A percentile compares a stretch with the other conserved stretches of the same genome.
phyloP scores from a whole-genome alignment of 768 basidiomycete genomes.

The Lactifluus rugatus region DNA sequence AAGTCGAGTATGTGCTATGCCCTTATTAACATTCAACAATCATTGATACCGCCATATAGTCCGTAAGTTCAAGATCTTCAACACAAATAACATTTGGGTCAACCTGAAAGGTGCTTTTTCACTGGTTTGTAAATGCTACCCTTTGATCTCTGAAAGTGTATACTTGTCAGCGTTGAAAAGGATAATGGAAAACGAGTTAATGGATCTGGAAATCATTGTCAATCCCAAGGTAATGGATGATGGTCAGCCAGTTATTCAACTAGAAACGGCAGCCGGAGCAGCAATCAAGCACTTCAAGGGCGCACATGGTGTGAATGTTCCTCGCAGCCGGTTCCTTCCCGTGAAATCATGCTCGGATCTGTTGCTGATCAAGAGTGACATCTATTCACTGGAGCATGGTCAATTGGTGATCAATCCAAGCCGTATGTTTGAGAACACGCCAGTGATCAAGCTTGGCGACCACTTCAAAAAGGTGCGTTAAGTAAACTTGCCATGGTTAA shows the following conservation, averaged over 20 bases:
- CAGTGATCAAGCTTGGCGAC: conserved; percentile 95
- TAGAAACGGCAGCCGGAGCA: conserved; percentile 65
- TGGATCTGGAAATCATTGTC: conserved; percentile 93
- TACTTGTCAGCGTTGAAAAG: conserved; percentile 64
- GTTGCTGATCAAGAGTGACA: conserved; percentile 83
- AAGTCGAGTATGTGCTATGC: conserved; percentile 45
- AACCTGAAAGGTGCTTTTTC: conserved; percentile 50
- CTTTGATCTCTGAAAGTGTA: background rate
- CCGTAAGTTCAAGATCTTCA: conserved; percentile 91
- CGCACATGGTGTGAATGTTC: conserved; percentile 91
- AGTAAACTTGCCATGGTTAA: background rate
- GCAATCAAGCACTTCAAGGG: conserved; percentile 91
- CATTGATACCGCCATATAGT: conserved; percentile 30
- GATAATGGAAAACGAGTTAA: conserved; percentile 74
- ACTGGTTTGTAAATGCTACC: background rate
- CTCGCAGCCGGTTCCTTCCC: conserved; percentile 87
- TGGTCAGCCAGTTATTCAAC: conserved; percentile 71
- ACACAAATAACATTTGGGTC: conserved; percentile 79
- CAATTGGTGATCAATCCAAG: conserved; percentile 76
- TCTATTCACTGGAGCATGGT: conserved; percentile 85
- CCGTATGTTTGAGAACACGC: conserved; percentile 77
- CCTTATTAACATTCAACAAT: background rate
- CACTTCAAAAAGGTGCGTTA: conserved; percentile 83
- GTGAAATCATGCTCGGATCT: conserved; percentile 84
- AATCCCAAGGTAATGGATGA: conserved; percentile 84